These are phyloP conservation scores for Quaeritorhiza haematococci DNA, from an alignment of 371 early-diverging fungal genomes.

Conservation along the genomic window DNA sequence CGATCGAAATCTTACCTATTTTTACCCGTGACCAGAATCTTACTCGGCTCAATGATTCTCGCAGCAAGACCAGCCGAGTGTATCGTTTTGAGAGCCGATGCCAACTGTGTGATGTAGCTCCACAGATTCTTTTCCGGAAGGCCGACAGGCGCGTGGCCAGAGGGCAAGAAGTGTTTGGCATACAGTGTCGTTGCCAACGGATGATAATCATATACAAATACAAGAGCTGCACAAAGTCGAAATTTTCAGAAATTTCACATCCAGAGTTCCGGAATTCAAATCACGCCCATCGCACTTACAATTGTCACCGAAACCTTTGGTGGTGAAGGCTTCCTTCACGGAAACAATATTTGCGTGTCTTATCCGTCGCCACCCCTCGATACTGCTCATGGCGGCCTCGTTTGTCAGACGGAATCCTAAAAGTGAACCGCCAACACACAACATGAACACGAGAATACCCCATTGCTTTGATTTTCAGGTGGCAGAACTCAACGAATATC, in stretches of 20 bases:
- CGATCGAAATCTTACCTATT: slow-evolving; percentile 68
- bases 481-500: neutral
- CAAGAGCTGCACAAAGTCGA: slow-evolving; percentile 50
- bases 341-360: slow-evolving; percentile 80
- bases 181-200: slow-evolving; percentile 74
- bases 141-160: neutral
- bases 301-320: slow-evolving; percentile 89
- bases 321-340: slow-evolving; percentile 91
- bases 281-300: slow-evolving; percentile 44
- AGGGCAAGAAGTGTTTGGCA: slow-evolving; percentile 54
- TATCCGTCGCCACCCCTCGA: slow-evolving; percentile 81
- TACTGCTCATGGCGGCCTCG: slow-evolving; percentile 69
- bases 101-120: slow-evolving; percentile 82
- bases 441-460: neutral
- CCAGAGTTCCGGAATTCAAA: slow-evolving; percentile 1
- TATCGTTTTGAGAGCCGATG: slow-evolving; percentile 76
- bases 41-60: slow-evolving; percentile 69
- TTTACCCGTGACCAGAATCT: slow-evolving; percentile 75
- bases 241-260: slow-evolving; percentile 3
- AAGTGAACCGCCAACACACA: neutral
- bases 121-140: slow-evolving; percentile 76
- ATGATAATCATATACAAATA: slow-evolving; percentile 87
- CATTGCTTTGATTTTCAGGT: neutral
- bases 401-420: slow-evolving; percentile 69
- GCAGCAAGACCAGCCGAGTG: slow-evolving; percentile 77